phyloP scores from a whole-genome alignment of 2,329 filamentous ascomycete genomes.

The Samsoniella hepiali region DNA sequence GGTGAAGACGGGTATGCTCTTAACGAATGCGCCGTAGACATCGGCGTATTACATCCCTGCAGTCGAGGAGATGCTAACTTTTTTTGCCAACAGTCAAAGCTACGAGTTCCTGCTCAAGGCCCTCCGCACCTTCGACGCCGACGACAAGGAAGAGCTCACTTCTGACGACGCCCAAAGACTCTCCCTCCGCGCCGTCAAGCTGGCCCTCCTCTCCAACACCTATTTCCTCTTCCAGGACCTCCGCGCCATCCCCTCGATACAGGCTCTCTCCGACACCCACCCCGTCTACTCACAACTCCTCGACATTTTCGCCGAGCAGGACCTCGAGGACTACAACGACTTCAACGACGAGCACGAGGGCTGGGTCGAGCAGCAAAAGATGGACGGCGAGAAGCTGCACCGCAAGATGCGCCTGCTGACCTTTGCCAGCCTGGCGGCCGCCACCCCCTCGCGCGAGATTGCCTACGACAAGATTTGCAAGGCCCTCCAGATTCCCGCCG shows the following conservation, averaged over 20 bases:
- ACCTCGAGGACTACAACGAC: constrained; percentile 92
- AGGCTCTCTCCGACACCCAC: constrained; percentile 82
- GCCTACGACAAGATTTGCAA: constrained; percentile 82
- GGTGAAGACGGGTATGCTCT: constrained; percentile 69
- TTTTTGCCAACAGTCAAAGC: constrained; percentile 43
- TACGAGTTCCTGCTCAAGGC: constrained; percentile 67
- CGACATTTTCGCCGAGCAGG: constrained; percentile 91
- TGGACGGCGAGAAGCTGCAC: constrained; percentile 71
- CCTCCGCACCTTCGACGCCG: constrained; percentile 56
- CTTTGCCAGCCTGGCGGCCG: constrained; percentile 82
- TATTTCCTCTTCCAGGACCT: constrained; percentile 77
- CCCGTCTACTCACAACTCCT: constrained; percentile 85
- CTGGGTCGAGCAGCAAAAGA: constrained; percentile 73
- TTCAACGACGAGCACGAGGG: constrained; percentile 89
- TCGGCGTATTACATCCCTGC: not conserved
- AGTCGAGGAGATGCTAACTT: not conserved
- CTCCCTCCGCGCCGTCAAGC: constrained; percentile 55
- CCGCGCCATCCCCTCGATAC: constrained; percentile 75
- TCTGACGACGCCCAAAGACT: constrained; percentile 60
- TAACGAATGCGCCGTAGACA: not conserved
- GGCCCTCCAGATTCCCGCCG: constrained; percentile 74
- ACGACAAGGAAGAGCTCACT: constrained; percentile 52
- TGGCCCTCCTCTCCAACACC: constrained; percentile 50
- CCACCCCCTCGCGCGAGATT: constrained; percentile 79
- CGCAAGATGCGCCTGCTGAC: constrained; percentile 97